Evolutionary conservation across 2,329 filamentous ascomycete genomes (phyloP), one percentile per base, ranked within the genome.

Genomic region (Penicillium verrucosum): DNA sequence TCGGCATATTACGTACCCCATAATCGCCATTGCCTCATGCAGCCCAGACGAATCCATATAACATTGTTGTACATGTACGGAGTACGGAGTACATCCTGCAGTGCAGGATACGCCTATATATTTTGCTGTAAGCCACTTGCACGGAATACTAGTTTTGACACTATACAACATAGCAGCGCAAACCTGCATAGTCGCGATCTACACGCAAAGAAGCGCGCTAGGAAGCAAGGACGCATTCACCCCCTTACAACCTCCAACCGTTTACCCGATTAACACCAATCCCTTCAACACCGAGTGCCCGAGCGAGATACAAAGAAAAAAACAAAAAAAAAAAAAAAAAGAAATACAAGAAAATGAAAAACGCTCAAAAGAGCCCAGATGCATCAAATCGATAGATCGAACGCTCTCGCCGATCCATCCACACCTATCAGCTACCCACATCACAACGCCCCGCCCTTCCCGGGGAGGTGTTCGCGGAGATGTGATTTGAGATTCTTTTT

Each of bases 381-480:
- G 44, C 44, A 46, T 45, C 30, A 14, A 45, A 16, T 43, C 16
- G 51, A 53, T 48, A 40, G 32, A 47, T 48, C 42, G n/a, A 53
- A 30, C 38, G 49, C 32, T 27, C 38, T 43, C 18, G 18, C 18
- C 8, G 44, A 47, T 23, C 48, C 30, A 23, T 34, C 34, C 32
- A 46, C 41, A 14, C 30, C 32, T n/a, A 27, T 36, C 41, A 38
- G 42, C 44, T 38, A 30, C 11, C 11, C 21, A 41, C n/a, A 41
- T n/a, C 30, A 34, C 14, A 34, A n/a, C 42, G 30, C 44, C 30
- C 30, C 43, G 43, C n/a, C 29, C 11, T 18, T 45, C 11, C 42
- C 16, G n/a, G 43, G 27, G 16, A 10, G 29, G 30, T 32, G 8
- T 32, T 14, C 23, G 12, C 29, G 30, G 30, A 11, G 12, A 46